Conservation (phyloP, 768 basidiomycete species). For the Strobilomyces echinocephalus region DNA sequence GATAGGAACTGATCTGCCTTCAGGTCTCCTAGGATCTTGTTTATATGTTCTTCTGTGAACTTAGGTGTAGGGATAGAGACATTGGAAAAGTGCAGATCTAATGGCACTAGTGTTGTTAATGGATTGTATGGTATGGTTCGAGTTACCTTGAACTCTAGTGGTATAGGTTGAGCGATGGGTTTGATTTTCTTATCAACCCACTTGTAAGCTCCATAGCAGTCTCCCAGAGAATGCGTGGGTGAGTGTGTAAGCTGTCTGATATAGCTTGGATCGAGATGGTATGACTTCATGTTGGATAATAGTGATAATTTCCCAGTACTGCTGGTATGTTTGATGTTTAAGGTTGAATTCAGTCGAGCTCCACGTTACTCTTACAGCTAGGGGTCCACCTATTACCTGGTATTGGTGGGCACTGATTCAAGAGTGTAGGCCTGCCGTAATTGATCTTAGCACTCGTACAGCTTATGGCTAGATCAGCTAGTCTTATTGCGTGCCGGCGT, state of each 20-base stretch:
- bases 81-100: background rate
- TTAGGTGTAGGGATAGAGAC: background rate
- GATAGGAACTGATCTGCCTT: background rate
- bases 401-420: no score
- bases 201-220: background rate
- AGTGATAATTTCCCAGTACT: no score
- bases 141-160: background rate
- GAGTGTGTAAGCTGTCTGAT: background rate
- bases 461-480: no score
- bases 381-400: no score
- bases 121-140: background rate
- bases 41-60: background rate
- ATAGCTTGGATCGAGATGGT: no score
- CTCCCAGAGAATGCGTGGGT: background rate
- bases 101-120: background rate
- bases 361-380: no score
- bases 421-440: no score
- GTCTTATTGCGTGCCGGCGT: no score
- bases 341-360: no score
- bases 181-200: background rate
- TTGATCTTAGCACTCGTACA: no score
- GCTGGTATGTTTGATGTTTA: no score
- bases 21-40: background rate
- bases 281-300: background rate
- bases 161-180: background rate